Percentiles rank a stretch among this genome's conserved stretches.
These are phyloP conservation scores for Astrocystis sublimbata DNA, from an alignment of 495 filamentous ascomycete genomes.

Conservation along the genomic window DNA sequence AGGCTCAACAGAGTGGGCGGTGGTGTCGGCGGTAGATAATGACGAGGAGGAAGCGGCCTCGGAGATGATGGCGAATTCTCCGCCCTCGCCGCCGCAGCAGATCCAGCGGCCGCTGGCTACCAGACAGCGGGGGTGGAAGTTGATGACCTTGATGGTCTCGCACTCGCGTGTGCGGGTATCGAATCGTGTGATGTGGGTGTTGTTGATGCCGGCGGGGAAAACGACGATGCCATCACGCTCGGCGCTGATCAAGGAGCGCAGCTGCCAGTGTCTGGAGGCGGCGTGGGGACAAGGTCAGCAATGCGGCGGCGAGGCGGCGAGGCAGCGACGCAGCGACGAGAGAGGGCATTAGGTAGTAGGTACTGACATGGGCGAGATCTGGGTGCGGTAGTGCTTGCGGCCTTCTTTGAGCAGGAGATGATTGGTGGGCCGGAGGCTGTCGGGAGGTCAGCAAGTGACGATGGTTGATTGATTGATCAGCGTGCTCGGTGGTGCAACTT, in stretches of 20 bases:
- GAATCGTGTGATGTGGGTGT: slow-evolving; percentile 66
- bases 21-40: slow-evolving; percentile 55
- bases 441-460: not conserved
- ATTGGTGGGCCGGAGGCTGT: slow-evolving; percentile 49
- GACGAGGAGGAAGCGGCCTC: slow-evolving; percentile 8
- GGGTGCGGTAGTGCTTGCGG: slow-evolving; percentile 72
- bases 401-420: slow-evolving; percentile 63
- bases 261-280: slow-evolving; percentile 77
- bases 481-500: slow-evolving; percentile 24
- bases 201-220: slow-evolving; percentile 67
- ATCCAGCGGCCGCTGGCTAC: slow-evolving; percentile 84
- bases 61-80: slow-evolving; percentile 79
- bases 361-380: slow-evolving; percentile 72
- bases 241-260: slow-evolving; percentile 85
- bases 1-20: slow-evolving; percentile 12
- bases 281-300: slow-evolving; percentile 11
- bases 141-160: slow-evolving; percentile 73
- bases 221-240: slow-evolving; percentile 75
- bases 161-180: slow-evolving; percentile 70
- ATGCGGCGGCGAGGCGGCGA: not conserved
- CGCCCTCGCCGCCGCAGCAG: slow-evolving; percentile 82
- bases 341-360: not conserved
- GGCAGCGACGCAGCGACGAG: not conserved
- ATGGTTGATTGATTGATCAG: not conserved
- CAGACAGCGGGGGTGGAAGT: slow-evolving; percentile 82